phyloP scores from a whole-genome alignment of 2,329 filamentous ascomycete species.

The Pyrenophora graminea region DNA sequence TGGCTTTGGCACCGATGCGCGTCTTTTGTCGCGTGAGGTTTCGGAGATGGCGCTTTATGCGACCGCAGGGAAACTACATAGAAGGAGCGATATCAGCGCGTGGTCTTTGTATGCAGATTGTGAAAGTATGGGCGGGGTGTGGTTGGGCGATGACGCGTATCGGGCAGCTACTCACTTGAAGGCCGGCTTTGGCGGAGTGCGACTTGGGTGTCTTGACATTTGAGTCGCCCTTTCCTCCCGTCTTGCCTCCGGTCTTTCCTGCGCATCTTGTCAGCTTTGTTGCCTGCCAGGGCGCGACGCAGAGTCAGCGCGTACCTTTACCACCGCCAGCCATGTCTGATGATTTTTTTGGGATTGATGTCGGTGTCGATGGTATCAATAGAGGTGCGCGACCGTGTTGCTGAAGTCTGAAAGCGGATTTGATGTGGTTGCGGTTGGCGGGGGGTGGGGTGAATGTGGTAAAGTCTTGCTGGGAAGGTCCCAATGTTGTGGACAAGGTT shows the following conservation, averaged over 20 bases:
- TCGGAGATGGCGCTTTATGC: slow-evolving; percentile 99
- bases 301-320: slow-evolving; percentile 74
- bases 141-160: slow-evolving; percentile 24
- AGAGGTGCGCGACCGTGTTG: slow-evolving; percentile 40
- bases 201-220: slow-evolving; percentile 89
- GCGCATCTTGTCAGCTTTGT: slow-evolving; percentile 27
- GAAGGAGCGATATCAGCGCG: slow-evolving; percentile 31
- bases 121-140: slow-evolving; percentile 26
- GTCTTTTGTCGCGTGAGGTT: slow-evolving; percentile 99
- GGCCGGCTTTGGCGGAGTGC: slow-evolving; percentile 90
- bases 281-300: slow-evolving; percentile 24
- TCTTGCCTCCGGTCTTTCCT: slow-evolving; percentile 78
- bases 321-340: slow-evolving; percentile 71
- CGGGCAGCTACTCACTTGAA: slow-evolving; percentile 73
- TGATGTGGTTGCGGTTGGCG: slow-evolving; percentile 39
- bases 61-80: slow-evolving; percentile 91
- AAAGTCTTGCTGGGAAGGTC: slow-evolving; percentile 39
- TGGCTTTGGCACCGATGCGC: slow-evolving; percentile 97
- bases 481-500: slow-evolving; percentile 29
- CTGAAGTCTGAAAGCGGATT: slow-evolving; percentile 25
- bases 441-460: slow-evolving; percentile 41
- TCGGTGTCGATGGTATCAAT: slow-evolving; percentile 33
- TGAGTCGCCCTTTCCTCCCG: slow-evolving; percentile 76
- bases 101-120: slow-evolving; percentile 16
- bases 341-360: slow-evolving; percentile 25